Evolutionary conservation across 2,329 filamentous ascomycete species (phyloP).

Genomic region (Orbilia javanica): DNA sequence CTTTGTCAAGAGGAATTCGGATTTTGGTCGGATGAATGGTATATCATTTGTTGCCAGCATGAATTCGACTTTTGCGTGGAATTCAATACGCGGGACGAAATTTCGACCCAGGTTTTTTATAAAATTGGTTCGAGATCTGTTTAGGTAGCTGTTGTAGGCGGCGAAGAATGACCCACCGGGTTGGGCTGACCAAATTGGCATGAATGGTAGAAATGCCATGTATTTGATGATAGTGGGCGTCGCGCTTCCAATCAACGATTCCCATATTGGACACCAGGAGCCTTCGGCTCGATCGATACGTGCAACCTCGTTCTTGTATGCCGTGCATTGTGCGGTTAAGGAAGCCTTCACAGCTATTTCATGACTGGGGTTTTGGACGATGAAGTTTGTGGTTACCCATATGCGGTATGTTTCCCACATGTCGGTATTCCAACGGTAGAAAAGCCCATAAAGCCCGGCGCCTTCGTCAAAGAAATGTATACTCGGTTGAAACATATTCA

Average conservation of each 20-base stretch:
- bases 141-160: constrained; percentile 10
- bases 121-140: neutral
- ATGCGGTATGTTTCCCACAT: constrained; percentile 3
- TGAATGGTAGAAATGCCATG: constrained; percentile 29
- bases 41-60: constrained; percentile 6
- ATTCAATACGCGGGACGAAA: neutral
- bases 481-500: neutral
- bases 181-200: constrained; percentile 29
- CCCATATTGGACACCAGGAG: constrained; percentile 16
- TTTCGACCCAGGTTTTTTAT: neutral
- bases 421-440: constrained; percentile 8
- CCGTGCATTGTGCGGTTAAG: constrained; percentile 8
- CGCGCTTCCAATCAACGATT: constrained; percentile 7
- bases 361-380: constrained; percentile 8
- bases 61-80: constrained; percentile 8
- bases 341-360: neutral
- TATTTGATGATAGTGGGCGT: constrained; percentile 37
- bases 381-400: neutral
- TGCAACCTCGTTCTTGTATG: neutral
- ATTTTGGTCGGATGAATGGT: constrained; percentile 14
- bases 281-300: too few species aligned
- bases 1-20: constrained; percentile 9
- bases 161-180: constrained; percentile 12
- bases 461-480: constrained; percentile 23
- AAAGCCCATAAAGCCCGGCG: constrained; percentile 2